These are phyloP conservation scores for Blastocystis sp. DNA, from an alignment of 352 stramenopile genomes.

Conservation along the genomic window DNA sequence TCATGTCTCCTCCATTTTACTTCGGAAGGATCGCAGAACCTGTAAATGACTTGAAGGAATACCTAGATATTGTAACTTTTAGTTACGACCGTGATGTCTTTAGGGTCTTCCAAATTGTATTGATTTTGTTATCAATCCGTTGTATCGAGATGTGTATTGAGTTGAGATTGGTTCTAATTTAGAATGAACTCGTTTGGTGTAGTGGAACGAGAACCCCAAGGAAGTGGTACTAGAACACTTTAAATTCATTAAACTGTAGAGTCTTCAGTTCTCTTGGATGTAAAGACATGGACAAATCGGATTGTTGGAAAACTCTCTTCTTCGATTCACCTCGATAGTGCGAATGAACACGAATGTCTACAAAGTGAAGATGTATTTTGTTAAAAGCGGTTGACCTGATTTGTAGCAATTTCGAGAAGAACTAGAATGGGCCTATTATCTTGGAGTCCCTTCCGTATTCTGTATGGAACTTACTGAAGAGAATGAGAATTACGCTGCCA, in stretches of 20 bases:
- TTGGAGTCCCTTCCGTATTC: conserved; percentile 89
- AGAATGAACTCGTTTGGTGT: conserved; percentile 36
- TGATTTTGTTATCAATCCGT: conserved; percentile 75
- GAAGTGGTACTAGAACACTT: conserved; percentile 14
- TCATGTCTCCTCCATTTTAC: conserved; percentile 34
- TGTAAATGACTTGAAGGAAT: conserved; percentile 41
- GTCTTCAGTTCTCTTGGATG: conserved; percentile 81
- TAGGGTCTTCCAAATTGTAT: conserved; percentile 41
- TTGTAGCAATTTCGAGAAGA: conserved; percentile 79
- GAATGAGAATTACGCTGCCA: conserved; percentile 78
- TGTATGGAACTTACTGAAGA: conserved; percentile 76
- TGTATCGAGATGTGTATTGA: conserved; percentile 77
- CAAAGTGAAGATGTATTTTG: conserved; percentile 73
- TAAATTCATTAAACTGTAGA: conserved; percentile 69
- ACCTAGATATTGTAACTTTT: conserved; percentile 9
- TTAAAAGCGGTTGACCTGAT: neutral
- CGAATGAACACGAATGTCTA: conserved; percentile 72
- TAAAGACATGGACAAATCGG: conserved; percentile 78
- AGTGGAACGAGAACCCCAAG: neutral
- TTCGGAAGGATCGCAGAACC: neutral
- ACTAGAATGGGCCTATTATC: conserved; percentile 89
- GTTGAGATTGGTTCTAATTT: conserved; percentile 76
- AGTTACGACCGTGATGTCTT: too few relatives aligned
- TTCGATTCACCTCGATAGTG: conserved; percentile 78
- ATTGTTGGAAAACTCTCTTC: conserved; percentile 79